Evolutionary conservation across 2,329 filamentous ascomycete genomes (phyloP), one percentile per base, ranked within the genome.

Genomic region (Cordyceps cicadae): DNA sequence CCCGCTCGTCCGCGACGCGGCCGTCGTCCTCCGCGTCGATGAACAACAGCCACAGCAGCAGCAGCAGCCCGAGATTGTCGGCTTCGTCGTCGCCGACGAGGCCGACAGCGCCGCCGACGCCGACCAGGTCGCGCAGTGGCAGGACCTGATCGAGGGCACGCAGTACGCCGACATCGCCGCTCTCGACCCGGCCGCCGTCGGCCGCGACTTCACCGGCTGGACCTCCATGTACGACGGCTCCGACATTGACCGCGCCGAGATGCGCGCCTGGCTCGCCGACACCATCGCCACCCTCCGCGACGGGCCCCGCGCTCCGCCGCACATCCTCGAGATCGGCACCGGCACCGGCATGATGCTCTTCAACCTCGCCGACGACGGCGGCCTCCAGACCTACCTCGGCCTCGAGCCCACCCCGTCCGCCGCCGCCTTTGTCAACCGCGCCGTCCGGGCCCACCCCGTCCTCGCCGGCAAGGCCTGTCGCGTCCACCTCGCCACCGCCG

Each of bases 241-340:
- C 0, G 11, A 62, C 1, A 69, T 72, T 4, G 65, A 69, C 46
- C 66, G 63, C 37, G 57, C 1, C 1, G 68, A 72, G 29, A 72
- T 72, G 71, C 56, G 67, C 3, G 70, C 70, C 52, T 72, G 70
- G 71, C 63, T 72, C 0, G 66, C 70, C 9, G 71, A 72, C 12
- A 70, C 69, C 0, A 67, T 71, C 0, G n/a, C 17, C 5, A 61
- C 64, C 0, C 63, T 71, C 1, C 62, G 51, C 12, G 63, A 67
- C 5, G 64, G 62, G 6, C 3, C 5, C 9, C 41, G 29, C 14
- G 15, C 6, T 5, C 43, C 62, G 3, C 61, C 62, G 1, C 49
- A 65, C n/a, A 66, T 72, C 0, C 63, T 72, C 0, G 71, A 72
- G 50, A 59, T 73, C 0, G 71, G 71, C 1, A 67, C 70, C 1